phyloP scores from a whole-genome alignment of 1,139 yeast species.

The Candida buenavistaensis region DNA sequence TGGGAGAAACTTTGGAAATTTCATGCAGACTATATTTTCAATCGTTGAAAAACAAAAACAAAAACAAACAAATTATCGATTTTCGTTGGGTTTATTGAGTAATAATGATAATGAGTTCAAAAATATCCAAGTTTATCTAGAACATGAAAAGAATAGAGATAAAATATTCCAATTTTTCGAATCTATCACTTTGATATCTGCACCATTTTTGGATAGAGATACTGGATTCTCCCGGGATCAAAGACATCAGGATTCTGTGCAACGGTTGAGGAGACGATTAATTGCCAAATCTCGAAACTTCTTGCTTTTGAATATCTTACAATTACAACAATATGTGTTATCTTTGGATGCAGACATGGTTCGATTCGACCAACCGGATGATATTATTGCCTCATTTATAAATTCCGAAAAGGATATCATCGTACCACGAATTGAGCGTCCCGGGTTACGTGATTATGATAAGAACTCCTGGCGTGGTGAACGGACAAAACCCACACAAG shows the following conservation, averaged over 20 bases:
- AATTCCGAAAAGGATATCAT: slow-evolving; percentile 36
- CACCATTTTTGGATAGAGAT: slow-evolving; percentile 32
- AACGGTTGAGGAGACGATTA: slow-evolving; percentile 31
- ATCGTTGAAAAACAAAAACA: slow-evolving; percentile 18
- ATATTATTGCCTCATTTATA: slow-evolving; percentile 27
- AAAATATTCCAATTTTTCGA: slow-evolving; percentile 12
- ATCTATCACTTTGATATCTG: slow-evolving; percentile 28
- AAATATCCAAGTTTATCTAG: slow-evolving; percentile 18
- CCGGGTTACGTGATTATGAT: slow-evolving; percentile 32
- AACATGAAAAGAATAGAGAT: slow-evolving; percentile 13
- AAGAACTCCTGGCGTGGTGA: slow-evolving; percentile 46
- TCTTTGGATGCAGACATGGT: slow-evolving; percentile 47
- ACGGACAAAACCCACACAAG: slow-evolving; percentile 32
- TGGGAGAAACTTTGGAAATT: slow-evolving; percentile 22
- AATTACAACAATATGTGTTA: slow-evolving; percentile 36
- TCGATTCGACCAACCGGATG: slow-evolving; percentile 22
- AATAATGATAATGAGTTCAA: slow-evolving; percentile 27
- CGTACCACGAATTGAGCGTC: slow-evolving; percentile 34
- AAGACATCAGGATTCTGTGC: slow-evolving; percentile 32
- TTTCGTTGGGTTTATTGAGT: slow-evolving; percentile 32
- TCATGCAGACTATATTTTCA: slow-evolving; percentile 23
- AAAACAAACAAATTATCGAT: slow-evolving; percentile 9
- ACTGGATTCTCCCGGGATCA: slow-evolving; percentile 20
- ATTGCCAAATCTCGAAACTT: slow-evolving; percentile 40
- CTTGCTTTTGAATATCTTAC: slow-evolving; percentile 27